phyloP scores from a whole-genome alignment of 129 eudicot species.

The Flaveria ramosissima region DNA sequence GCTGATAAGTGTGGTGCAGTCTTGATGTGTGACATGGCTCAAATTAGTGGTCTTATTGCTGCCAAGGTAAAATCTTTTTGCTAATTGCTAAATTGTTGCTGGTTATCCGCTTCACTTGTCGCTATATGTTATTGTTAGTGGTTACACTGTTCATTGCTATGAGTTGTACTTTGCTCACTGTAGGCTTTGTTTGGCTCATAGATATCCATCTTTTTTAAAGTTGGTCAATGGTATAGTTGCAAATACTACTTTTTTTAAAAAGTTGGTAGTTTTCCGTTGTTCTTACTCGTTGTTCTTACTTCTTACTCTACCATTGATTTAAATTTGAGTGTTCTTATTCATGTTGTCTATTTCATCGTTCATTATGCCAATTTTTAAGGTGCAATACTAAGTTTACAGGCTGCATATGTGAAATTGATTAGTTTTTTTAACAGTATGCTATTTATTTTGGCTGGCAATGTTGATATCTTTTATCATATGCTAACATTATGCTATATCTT shows the following conservation, averaged over 20 bases:
- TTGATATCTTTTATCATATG: background rate
- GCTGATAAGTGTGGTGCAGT: conserved; percentile 94
- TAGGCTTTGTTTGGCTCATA: background rate
- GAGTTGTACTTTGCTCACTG: background rate
- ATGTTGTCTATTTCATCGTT: background rate
- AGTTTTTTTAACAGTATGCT: background rate
- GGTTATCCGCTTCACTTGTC: background rate
- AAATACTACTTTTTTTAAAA: background rate
- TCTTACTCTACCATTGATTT: background rate
- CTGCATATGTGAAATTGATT: background rate
- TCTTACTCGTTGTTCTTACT: too few species aligned
- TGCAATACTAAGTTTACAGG: background rate
- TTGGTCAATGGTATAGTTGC: background rate
- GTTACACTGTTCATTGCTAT: conserved; percentile 2
- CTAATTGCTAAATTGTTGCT: conserved; percentile 16
- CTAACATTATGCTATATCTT: background rate
- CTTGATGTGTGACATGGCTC: conserved; percentile 98
- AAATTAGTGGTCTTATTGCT: conserved; percentile 94
- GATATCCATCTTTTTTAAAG: background rate
- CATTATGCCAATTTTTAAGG: background rate
- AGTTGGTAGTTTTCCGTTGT: background rate
- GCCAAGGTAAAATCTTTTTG: conserved; percentile 66
- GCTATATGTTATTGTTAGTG: background rate
- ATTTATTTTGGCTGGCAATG: conserved; percentile 1
- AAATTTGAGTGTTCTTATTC: background rate